Base-by-base conservation (phyloP, 1,284 basidiomycete genomes). In the Mycosarcoma mackinlayi region DNA sequence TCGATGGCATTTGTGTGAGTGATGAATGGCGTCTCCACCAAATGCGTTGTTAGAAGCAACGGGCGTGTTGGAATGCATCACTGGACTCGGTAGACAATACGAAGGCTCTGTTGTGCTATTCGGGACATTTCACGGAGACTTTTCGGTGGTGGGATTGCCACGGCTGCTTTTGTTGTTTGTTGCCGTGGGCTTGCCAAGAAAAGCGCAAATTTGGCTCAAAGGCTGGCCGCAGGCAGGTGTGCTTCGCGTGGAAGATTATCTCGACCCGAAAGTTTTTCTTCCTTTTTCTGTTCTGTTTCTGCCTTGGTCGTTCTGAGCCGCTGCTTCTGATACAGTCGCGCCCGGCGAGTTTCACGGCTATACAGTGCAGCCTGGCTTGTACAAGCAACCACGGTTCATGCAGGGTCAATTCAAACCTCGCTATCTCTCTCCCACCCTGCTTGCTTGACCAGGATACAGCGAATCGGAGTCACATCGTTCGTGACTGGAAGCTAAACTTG, bases 41-140 rank as follows among this genome's bases (percentile, higher is more conserved):
- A n/a, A n/a, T n/a, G n/a, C n/a, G n/a, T n/a, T 14, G 14, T 4
- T 14, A 8, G 14, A 31, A 14, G 30, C 30, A 31, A 31, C 30
- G 30, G 30, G 30, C 30, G 30, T 31, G 30, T 31, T 31, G 30
- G 30, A 31, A 31, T n/a, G n/a, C n/a, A n/a, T n/a, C n/a, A n/a
- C n/a, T n/a, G n/a, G n/a, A n/a, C n/a, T n/a, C n/a, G n/a, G n/a
- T n/a, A n/a, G n/a, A n/a, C n/a, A n/a, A n/a, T n/a, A n/a, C n/a
- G n/a, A 19, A 21, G 7, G 37, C 37, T 38, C 34, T 14, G n/a
- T 8, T 24, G 27, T n/a, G 40, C n/a, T 16, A 13, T 24, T 44
- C 41, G 41, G 41, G 27, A 18, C 30, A 44, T 44, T 44, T 44
- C 41, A 31, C 41, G 41, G 41, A 28, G 41, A 6, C 8, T 31